phyloP scores from a whole-genome alignment of 1,284 basidiomycete genomes.

The Cutaneotrichosporon spelunceum region DNA sequence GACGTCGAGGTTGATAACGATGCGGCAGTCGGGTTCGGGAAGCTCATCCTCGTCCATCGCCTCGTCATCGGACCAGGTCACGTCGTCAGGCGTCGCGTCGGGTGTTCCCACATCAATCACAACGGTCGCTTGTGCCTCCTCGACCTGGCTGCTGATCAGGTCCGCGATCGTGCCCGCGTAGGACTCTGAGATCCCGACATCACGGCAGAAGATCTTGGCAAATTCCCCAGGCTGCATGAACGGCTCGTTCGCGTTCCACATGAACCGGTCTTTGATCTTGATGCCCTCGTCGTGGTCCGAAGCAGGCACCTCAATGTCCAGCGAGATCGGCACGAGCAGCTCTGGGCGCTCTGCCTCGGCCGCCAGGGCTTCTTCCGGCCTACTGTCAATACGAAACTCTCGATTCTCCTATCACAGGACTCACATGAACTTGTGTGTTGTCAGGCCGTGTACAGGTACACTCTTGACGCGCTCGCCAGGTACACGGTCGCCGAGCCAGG shows the following conservation, averaged over 20 bases:
- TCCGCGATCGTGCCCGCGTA: conserved; percentile 76
- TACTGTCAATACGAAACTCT: conserved; percentile 49
- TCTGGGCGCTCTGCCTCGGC: conserved; percentile 63
- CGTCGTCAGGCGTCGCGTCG: conserved; percentile 41
- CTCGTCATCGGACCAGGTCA: conserved; percentile 37
- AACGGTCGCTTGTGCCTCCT: conserved; percentile 77
- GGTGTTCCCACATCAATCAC: conserved; percentile 57
- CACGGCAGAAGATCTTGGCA: conserved; percentile 78
- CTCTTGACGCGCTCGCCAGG: conserved; percentile 73
- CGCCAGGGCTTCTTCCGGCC: conserved; percentile 65
- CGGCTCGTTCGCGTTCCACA: conserved; percentile 82
- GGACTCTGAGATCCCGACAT: conserved; percentile 70
- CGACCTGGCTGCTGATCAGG: conserved; percentile 83
- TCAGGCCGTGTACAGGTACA: conserved; percentile 57
- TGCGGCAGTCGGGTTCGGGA: conserved; percentile 75
- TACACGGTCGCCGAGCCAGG: conserved; percentile 81
- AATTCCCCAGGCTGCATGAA: conserved; percentile 79
- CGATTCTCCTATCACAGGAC: conserved; percentile 34
- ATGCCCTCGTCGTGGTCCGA: conserved; percentile 56
- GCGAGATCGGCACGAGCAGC: conserved; percentile 81
- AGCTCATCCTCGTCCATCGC: conserved; percentile 47
- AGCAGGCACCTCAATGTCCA: conserved; percentile 80
- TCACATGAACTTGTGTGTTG: conserved; percentile 68
- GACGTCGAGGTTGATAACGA: conserved; percentile 93
- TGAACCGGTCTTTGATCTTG: conserved; percentile 87